Conservation (phyloP, 495 filamentous ascomycete species). For the Aspergillus cavernicola region DNA sequence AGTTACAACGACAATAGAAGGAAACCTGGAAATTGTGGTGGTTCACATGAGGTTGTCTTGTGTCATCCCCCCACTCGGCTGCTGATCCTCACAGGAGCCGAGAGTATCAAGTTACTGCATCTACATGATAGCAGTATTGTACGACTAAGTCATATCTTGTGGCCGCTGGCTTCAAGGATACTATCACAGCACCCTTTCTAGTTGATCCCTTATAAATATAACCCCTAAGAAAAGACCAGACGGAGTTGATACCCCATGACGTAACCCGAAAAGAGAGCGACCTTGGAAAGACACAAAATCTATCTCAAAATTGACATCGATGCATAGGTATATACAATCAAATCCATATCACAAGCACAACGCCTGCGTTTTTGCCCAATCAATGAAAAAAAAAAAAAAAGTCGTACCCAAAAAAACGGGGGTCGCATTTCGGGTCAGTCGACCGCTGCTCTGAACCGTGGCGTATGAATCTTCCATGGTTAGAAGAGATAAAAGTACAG, state of each 20-base stretch:
- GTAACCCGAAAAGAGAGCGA: not conserved
- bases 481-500: conserved; percentile 12
- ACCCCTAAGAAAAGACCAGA: too few relatives aligned
- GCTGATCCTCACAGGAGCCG: conserved; percentile 2
- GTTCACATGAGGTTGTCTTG: conserved; percentile 4
- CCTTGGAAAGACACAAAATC: conserved; percentile 14
- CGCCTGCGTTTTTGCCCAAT: conserved; percentile 15
- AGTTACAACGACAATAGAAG: not conserved
- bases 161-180: too few relatives aligned
- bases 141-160: too few relatives aligned
- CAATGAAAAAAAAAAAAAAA: conserved; percentile 10
- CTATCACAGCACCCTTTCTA: too few relatives aligned
- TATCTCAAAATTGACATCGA: conserved; percentile 18
- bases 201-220: too few relatives aligned
- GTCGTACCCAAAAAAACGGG: conserved; percentile 9
- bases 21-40: not conserved
- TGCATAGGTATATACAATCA: conserved; percentile 25
- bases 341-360: conserved; percentile 19
- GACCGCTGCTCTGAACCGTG: not conserved
- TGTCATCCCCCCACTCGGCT: conserved; percentile 10
- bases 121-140: too few relatives aligned
- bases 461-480: conserved; percentile 2
- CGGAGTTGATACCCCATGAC: conserved; percentile 1
- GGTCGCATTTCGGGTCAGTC: conserved; percentile 1
- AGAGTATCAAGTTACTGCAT: not conserved